Conservation (phyloP, 2,329 filamentous ascomycete species). For the Epichloe glyceriae region DNA sequence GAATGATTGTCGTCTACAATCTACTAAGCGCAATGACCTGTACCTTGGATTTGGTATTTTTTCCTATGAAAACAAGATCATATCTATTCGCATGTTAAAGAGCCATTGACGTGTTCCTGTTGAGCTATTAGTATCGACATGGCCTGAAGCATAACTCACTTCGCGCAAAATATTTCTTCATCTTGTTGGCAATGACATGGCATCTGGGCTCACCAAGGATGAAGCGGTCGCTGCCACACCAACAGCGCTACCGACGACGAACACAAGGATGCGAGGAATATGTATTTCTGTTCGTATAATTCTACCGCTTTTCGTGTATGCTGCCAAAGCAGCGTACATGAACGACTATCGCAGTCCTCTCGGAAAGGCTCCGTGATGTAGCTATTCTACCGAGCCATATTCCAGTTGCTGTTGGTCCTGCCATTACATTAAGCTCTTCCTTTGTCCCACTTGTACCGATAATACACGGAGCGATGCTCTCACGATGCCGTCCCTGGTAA, state of each 20-base stretch:
- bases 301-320: background rate
- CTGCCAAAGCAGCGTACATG: background rate
- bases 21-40: background rate
- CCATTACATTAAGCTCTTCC: background rate
- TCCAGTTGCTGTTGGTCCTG: background rate
- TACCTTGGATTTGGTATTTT: no score
- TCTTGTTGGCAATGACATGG: no score
- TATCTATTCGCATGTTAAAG: no score
- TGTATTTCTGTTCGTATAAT: background rate
- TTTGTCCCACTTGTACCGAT: background rate
- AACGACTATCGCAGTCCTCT: background rate
- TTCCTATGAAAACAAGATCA: no score
- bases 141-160: no score
- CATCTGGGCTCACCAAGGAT: no score
- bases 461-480: background rate
- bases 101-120: no score
- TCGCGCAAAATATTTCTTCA: no score
- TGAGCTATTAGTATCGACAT: no score
- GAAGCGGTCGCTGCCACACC: background rate
- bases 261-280: no score
- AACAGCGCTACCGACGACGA: background rate
- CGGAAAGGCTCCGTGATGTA: background rate
- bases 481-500: background rate
- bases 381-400: background rate
- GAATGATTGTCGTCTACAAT: background rate